Evolutionary conservation across 2,329 filamentous ascomycete species (phyloP).

Genomic region (Uncinocarpus reesii): DNA sequence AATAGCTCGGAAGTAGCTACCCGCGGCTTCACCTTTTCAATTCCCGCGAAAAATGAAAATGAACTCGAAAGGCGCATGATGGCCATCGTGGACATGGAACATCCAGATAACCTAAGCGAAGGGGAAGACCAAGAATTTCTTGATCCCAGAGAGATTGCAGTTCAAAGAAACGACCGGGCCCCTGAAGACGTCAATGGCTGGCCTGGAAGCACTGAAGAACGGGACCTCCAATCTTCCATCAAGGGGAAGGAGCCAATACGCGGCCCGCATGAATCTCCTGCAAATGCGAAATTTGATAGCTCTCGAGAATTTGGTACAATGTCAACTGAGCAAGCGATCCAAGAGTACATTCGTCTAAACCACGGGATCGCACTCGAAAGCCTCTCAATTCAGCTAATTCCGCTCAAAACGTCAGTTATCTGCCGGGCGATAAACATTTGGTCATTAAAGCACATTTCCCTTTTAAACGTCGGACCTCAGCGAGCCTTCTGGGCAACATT

Average conservation of each 20-base stretch:
- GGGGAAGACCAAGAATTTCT: conserved; percentile 23
- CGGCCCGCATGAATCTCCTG: not conserved
- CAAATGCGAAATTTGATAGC: not conserved
- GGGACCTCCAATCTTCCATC: not conserved
- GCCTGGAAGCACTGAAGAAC: too few relatives aligned
- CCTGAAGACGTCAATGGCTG: too few relatives aligned
- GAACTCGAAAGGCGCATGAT: conserved; percentile 15
- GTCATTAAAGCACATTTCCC: conserved; percentile 47
- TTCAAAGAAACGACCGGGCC: not conserved
- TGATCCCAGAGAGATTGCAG: conserved; percentile 14
- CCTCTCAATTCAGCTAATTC: conserved; percentile 50
- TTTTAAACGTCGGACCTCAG: conserved; percentile 56
- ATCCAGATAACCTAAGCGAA: conserved; percentile 27
- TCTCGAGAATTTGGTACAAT: not conserved
- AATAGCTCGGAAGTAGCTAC: not conserved
- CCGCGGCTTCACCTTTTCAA: too few relatives aligned
- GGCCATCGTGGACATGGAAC: conserved; percentile 22
- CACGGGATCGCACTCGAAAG: conserved; percentile 49
- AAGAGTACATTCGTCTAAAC: conserved; percentile 48
- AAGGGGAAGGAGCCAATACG: conserved; percentile 9
- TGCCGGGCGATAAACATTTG: conserved; percentile 48
- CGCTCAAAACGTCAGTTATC: conserved; percentile 50
- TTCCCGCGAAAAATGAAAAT: not conserved
- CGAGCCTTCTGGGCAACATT: conserved; percentile 50
- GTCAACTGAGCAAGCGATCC: conserved; percentile 8